Evolutionary conservation across 106 monocot genomes (phyloP), one percentile per base, ranked within the genome.

Genomic region (Dendrobium nobile): DNA sequence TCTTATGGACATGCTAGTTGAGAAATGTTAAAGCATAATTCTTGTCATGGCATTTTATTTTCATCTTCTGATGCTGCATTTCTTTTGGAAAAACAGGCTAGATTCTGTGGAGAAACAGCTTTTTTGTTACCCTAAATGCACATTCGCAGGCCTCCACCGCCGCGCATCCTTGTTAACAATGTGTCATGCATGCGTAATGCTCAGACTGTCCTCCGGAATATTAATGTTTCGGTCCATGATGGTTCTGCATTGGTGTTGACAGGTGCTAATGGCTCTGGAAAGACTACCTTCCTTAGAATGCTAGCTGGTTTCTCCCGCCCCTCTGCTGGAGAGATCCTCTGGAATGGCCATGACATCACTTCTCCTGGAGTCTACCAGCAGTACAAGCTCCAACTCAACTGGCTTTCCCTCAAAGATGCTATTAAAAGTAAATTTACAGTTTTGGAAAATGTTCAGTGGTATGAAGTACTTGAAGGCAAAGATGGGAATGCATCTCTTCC

Each of bases 151-250:
- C 90, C 89, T 27, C 90, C 87, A 22, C 83, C 78, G 1, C 95
- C 95, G 11, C 89, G 89, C 2, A 84, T 99, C 43, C 91, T 99
- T 16, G 70, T 99, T 11, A 93, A 95, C 85, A 95, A 95, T 43
- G 95, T 91, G 26, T 93, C 95, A 15, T 99, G 99, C 84, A 76
- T 99, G 95, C 91, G 99, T 5, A 99, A 99, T 77, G 99, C 95
- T 6, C 95, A 99, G 78, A 87, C 88, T 4, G 85, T 95, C 16
- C 91, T 99, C 18, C 91, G 95, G 4, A 85, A 99, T 79, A 84
- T 99, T 55, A 99, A 95, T 75, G 88, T 84, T 47, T 86, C 95
- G 9, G 85, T 90, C 67, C 91, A 95, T 56, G 99, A 95, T 81
- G 95, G 99, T 65, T 85, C 93, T 28, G 95, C 95, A 11, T 88